Conservation (phyloP, 2,329 filamentous ascomycete genomes). For the Didymella pinodella region DNA sequence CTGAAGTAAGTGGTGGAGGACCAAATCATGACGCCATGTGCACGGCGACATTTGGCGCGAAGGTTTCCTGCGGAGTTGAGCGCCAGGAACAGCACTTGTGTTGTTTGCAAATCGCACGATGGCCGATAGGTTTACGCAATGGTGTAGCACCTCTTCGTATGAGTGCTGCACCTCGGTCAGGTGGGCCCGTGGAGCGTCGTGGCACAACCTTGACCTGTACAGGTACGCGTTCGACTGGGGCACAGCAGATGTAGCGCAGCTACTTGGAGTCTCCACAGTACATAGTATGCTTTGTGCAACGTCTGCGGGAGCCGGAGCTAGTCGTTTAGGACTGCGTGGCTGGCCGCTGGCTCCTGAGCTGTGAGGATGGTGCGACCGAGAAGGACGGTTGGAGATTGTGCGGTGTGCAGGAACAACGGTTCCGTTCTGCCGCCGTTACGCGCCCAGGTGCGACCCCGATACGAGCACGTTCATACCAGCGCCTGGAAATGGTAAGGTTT, state of each 20-base stretch:
- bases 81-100: background rate
- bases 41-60: background rate
- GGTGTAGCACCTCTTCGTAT: background rate
- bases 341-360: background rate
- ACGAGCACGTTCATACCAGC: slow-evolving; percentile 2
- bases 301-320: background rate
- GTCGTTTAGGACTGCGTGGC: background rate
- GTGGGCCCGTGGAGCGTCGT: background rate
- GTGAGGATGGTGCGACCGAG: background rate
- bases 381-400: slow-evolving; percentile 2
- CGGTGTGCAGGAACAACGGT: background rate
- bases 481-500: background rate
- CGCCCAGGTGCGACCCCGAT: background rate
- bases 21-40: background rate
- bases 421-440: background rate
- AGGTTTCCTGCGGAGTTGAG: background rate
- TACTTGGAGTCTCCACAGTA: background rate
- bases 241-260: background rate
- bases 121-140: background rate
- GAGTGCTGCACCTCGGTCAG: background rate
- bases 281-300: background rate
- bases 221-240: background rate
- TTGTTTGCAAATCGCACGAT: background rate
- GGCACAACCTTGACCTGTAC: background rate
- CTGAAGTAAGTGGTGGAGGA: background rate